Percentiles rank a stretch among this genome's conserved stretches.
phyloP scores from a whole-genome alignment of 331 rosid genomes.

The Arachis monticola region DNA sequence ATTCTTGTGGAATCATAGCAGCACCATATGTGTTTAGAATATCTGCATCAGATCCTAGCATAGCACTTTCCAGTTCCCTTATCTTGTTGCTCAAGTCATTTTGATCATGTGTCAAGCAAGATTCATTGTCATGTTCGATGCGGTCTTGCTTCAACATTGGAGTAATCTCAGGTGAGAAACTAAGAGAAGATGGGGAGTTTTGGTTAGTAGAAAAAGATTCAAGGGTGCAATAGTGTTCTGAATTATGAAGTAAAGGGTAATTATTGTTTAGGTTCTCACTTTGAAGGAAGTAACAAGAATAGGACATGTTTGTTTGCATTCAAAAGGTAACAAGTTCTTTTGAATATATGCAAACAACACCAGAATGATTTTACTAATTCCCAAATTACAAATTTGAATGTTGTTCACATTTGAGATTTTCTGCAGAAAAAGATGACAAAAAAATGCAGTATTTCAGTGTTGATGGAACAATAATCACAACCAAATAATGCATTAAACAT shows the following conservation, averaged over 20 bases:
- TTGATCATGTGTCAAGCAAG: constrained; percentile 55
- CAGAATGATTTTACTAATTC: neutral
- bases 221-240: constrained; percentile 53
- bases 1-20: constrained; percentile 36
- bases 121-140: constrained; percentile 52
- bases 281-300: constrained; percentile 45
- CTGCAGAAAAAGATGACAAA: constrained; percentile 53
- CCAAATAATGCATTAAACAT: neutral
- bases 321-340: constrained; percentile 25
- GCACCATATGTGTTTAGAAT: constrained; percentile 39
- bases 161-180: constrained; percentile 61
- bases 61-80: constrained; percentile 74
- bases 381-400: constrained; percentile 14
- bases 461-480: constrained; percentile 12
- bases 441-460: constrained; percentile 1
- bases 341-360: constrained; percentile 18
- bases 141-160: constrained; percentile 61
- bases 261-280: constrained; percentile 42
- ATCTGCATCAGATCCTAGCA: constrained; percentile 72
- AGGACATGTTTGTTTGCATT: constrained; percentile 46
- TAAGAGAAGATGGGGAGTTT: constrained; percentile 56
- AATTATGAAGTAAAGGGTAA: constrained; percentile 48
- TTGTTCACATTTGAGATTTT: constrained; percentile 28
- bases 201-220: constrained; percentile 62
- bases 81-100: constrained; percentile 79